These are phyloP conservation scores for Hondaea fermentalgiana DNA, from an alignment of 108 stramenopile genomes.

Conservation along the genomic window DNA sequence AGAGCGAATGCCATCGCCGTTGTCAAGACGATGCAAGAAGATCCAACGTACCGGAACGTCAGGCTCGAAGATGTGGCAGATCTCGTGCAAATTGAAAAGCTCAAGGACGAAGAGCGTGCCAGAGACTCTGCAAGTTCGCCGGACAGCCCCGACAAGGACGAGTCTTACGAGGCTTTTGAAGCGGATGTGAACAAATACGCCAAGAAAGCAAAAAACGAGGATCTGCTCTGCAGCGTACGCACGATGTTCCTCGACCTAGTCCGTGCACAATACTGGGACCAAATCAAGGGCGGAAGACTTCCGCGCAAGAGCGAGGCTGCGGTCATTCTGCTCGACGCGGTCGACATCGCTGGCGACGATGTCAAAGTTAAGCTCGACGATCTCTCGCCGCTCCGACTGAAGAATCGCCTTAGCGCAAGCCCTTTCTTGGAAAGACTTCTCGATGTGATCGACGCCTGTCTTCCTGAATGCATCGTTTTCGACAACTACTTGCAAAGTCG, in stretches of 20 bases:
- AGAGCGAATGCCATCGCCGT: not conserved
- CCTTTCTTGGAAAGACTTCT: not conserved
- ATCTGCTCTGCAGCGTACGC: not conserved
- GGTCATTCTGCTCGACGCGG: not conserved
- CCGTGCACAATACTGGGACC: constrained; percentile 10
- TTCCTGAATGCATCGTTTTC: not conserved
- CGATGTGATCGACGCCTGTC: not conserved
- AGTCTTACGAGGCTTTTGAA: too few species aligned
- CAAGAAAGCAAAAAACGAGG: not conserved
- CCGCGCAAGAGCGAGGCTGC: not conserved
- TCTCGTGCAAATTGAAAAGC: not conserved
- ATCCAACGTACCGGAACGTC: not conserved
- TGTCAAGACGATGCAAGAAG: not conserved
- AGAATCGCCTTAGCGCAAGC: not conserved
- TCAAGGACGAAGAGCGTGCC: not conserved
- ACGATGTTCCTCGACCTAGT: not conserved
- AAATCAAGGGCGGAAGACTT: not conserved
- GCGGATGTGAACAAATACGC: too few species aligned
- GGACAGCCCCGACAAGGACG: not conserved
- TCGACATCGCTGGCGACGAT: not conserved
- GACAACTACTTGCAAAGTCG: not conserved
- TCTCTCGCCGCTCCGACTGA: not conserved
- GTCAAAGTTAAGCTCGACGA: not conserved
- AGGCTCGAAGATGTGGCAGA: not conserved
- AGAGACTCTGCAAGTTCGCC: too few species aligned